Evolutionary conservation across 2,329 filamentous ascomycete genomes (phyloP).

Genomic region (Knufia fluminis): DNA sequence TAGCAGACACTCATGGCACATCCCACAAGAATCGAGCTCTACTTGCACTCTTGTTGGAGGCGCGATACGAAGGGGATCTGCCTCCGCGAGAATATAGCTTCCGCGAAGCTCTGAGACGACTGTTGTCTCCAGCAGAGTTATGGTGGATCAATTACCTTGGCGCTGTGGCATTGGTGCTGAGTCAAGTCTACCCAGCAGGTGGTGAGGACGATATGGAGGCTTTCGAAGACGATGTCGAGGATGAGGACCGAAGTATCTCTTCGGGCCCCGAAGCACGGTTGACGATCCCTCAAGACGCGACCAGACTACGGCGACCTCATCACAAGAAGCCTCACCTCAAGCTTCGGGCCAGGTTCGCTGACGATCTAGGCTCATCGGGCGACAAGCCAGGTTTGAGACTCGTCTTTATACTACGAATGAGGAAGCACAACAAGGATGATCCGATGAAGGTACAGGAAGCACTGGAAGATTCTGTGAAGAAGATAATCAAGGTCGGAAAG

Average conservation of each 20-base stretch:
- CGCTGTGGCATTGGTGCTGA: conserved; percentile 48
- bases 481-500: conserved; percentile 48
- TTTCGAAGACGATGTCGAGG: neutral
- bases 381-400: conserved; percentile 36
- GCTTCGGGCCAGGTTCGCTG: conserved; percentile 35
- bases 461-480: conserved; percentile 29
- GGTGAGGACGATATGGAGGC: conserved; percentile 26
- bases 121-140: conserved; percentile 45
- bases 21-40: conserved; percentile 63
- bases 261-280: neutral
- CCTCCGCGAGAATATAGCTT: conserved; percentile 49
- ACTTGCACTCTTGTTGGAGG: conserved; percentile 61
- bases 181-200: conserved; percentile 53
- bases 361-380: conserved; percentile 32
- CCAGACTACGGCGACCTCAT: neutral
- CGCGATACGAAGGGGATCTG: conserved; percentile 62
- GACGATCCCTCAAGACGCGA: neutral
- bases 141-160: conserved; percentile 62
- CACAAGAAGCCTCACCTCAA: conserved; percentile 29
- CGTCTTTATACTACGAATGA: conserved; percentile 34
- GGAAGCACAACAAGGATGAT: conserved; percentile 27
- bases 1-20: conserved; percentile 61
- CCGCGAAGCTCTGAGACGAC: conserved; percentile 42
- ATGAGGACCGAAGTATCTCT: neutral
- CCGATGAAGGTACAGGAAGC: conserved; percentile 29